Base-by-base conservation (phyloP, 345 rosid genomes). In the Eucalyptus cloeziana region DNA sequence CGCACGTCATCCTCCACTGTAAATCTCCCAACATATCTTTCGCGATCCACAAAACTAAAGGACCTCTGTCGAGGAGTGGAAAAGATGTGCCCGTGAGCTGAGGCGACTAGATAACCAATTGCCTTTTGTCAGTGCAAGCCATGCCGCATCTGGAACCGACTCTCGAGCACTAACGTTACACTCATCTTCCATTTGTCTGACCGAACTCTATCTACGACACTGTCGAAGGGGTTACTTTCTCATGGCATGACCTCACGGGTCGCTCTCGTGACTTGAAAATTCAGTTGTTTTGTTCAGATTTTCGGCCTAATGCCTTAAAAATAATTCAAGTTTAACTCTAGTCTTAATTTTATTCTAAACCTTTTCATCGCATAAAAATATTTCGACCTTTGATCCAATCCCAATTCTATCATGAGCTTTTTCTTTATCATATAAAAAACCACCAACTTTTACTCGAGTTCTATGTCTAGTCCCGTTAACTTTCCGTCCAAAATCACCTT, bases 381-480 rank as follows among this genome's bases (percentile, higher is more conserved):
- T 1, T 22, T 10, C 25, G 4, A 56, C 13, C 9, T 56, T 56
- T 56, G 3, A 2, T 56, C 0, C 0, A 21, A 10, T 56, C 62
- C 1, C 0, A 56, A 24, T 56, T 56, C 62, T 56, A 4, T 56
- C 1, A 56, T 56, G 62, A 56, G 12, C 11, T 56, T 22, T 56
- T 56, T 22, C 8, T 56, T 56, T 22, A 56, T 56, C 62, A 8
- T 56, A 22, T 22, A 22, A 4, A 56, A 56, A 22, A 56, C 0
- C 1, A 56, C 12, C 6, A 22, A 56, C 0, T 24, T 56, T 56
- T 9, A 56, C 30, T 22, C 9, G 62, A 56, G 30, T 22, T 0
- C 0, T 3, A 56, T 56, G 3, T 56, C 1, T 9, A 0, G 5
- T 4, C 13, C 12, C 1, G 0, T 56, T 56, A 56, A 56, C 62